Percentiles rank a stretch among this genome's conserved stretches.
phyloP scores from a whole-genome alignment of 2,329 filamentous ascomycete genomes.

The Nemania bipapillata region DNA sequence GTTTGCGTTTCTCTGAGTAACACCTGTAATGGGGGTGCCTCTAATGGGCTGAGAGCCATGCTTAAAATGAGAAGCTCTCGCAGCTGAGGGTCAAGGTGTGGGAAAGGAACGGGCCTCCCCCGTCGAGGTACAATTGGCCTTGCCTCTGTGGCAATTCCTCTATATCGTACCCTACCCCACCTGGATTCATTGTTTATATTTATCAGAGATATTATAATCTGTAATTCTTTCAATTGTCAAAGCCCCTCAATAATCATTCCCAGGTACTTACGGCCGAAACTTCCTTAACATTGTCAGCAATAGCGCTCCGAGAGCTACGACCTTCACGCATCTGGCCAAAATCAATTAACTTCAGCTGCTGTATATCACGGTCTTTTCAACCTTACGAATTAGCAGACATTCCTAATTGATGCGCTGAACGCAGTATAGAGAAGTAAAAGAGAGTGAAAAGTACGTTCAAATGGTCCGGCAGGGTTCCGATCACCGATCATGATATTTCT shows the following conservation, averaged over 20 bases:
- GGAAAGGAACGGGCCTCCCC: neutral
- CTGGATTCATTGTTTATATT: neutral
- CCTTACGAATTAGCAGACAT: neutral
- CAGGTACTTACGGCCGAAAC: neutral
- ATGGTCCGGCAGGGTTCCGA: neutral
- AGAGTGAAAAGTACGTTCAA: conserved; percentile 1
- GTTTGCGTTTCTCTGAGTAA: neutral
- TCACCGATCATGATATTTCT: conserved; percentile 2
- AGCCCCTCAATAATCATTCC: neutral
- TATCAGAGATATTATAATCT: neutral
- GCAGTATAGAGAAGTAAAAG: no score
- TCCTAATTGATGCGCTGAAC: neutral
- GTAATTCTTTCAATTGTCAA: neutral
- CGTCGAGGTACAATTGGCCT: neutral
- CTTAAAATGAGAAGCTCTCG: neutral
- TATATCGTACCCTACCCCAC: neutral
- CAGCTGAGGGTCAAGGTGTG: neutral
- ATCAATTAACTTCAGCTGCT: neutral
- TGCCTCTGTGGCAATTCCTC: neutral
- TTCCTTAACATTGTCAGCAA: neutral
- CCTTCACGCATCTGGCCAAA: neutral
- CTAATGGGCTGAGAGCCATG: neutral
- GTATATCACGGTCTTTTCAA: neutral
- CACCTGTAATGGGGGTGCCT: neutral
- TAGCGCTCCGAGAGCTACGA: rapidly evolving